Evolutionary conservation across 495 filamentous ascomycete genomes (phyloP), one percentile per base, ranked within the genome.

Genomic region (Penicillium crystallinum): DNA sequence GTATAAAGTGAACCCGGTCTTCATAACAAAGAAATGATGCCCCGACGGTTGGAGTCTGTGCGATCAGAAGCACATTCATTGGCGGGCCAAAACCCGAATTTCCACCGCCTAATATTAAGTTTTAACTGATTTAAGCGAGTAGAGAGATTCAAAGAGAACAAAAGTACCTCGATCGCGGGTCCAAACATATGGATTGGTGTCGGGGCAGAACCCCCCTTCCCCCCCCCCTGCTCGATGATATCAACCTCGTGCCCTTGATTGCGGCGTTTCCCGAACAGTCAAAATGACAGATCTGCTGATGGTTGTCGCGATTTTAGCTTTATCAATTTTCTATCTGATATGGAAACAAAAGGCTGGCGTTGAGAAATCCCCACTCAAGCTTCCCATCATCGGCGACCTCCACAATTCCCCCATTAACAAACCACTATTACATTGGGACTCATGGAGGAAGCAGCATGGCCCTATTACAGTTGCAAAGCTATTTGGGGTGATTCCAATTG

Each of bases 361-460:
- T 23, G 14, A 3, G 5, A 41, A 50, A 48, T 11, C 34, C 30
- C 49, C 58, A 0, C 52, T 63, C 6, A 67, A 67, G 37, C 59
- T 67, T 14, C 64, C 64, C 35, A 54, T 67, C 27, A 65, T 67
- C 34, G 64, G 62, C 9, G 61, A 67, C 38, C 47, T 67, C 3
- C 64, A 67, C 34, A 55, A 22, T 41, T 67, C 64, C 4, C 59
- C 64, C 2, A 57, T 64, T 25, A 53, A 54, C 6, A 64, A 55
- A 23, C 64, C 64, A 0, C 45, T 67, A 15, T 10, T 25, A 6
- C 61, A 67, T 29, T 67, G 64, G 64, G 62, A 65, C 40, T 7
- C 58, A 10, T 67, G 64, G 64, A 51, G 46, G 0, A 50, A 43
- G 12, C n/a, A 53, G 31, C 54, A 67, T 59, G 64, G 64, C 12